These are phyloP conservation scores for Penicillium bovifimosum DNA, from an alignment of 495 filamentous ascomycete species.

Conservation along the genomic window DNA sequence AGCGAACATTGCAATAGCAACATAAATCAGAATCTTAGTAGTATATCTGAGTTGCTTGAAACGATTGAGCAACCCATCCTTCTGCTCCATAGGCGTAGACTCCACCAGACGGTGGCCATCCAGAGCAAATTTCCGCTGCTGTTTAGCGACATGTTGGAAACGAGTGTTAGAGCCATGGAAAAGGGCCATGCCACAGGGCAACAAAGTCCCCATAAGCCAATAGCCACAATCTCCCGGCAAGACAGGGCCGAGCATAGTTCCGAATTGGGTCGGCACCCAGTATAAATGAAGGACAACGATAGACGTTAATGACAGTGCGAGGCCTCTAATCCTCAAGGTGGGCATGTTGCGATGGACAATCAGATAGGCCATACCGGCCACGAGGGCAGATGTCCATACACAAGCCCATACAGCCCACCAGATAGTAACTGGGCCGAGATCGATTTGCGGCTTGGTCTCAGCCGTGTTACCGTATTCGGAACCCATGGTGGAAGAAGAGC, in stretches of 20 bases:
- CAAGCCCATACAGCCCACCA: conserved; percentile 32
- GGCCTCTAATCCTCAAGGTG: conserved; percentile 57
- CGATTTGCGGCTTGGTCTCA: conserved; percentile 23
- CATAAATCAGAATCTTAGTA: conserved; percentile 20
- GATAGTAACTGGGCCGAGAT: conserved; percentile 24
- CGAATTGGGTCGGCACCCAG: conserved; percentile 53
- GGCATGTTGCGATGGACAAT: conserved; percentile 50
- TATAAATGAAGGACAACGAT: conserved; percentile 62
- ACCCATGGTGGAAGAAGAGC: conserved; percentile 20
- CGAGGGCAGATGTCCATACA: conserved; percentile 52
- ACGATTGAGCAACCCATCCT: conserved; percentile 18
- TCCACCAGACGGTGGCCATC: conserved; percentile 5
- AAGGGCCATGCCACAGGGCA: conserved; percentile 64
- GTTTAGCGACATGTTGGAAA: conserved; percentile 57
- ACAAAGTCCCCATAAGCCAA: conserved; percentile 70
- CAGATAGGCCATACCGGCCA: conserved; percentile 49
- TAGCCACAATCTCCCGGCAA: conserved; percentile 56
- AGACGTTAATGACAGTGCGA: conserved; percentile 53
- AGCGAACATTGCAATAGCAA: conserved; percentile 24
- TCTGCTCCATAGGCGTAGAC: not conserved
- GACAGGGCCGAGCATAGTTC: conserved; percentile 52
- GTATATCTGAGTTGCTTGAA: conserved; percentile 30
- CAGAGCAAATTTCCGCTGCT: conserved; percentile 30
- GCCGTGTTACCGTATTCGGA: conserved; percentile 32
- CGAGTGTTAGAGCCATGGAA: conserved; percentile 66